These are phyloP conservation scores for Cruciata laevipes DNA, from an alignment of 257 asterid species.

Conservation along the genomic window DNA sequence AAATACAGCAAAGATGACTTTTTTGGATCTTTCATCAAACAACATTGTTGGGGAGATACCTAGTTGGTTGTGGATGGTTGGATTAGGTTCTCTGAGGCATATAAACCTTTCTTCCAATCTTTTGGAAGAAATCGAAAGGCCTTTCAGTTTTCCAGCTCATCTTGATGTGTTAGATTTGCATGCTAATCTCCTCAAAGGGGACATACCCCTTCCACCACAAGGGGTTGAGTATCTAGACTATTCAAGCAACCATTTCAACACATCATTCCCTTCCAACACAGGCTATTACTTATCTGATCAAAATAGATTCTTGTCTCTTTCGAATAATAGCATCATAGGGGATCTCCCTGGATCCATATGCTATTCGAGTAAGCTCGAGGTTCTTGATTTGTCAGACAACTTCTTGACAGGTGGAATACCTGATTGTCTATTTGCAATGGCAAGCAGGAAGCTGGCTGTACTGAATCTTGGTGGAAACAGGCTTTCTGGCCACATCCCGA, in stretches of 20 bases:
- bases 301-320: too few species aligned
- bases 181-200: too few species aligned
- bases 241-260: too few species aligned
- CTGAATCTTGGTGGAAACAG: constrained; percentile 30
- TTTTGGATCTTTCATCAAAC: constrained; percentile 34
- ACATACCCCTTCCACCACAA: too few species aligned
- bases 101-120: constrained; percentile 32
- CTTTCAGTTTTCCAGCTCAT: too few species aligned
- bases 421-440: constrained; percentile 17
- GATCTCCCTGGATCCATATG: constrained; percentile 38
- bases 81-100: neutral
- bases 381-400: constrained; percentile 44
- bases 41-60: constrained; percentile 29
- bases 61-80: constrained; percentile 33
- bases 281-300: too few species aligned
- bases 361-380: constrained; percentile 18
- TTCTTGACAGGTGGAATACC: constrained; percentile 34
- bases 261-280: too few species aligned
- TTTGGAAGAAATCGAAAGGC: constrained; percentile 17
- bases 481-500: constrained; percentile 31
- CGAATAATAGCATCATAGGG: too few species aligned
- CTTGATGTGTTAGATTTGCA: too few species aligned
- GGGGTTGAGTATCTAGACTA: too few species aligned
- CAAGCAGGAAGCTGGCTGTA: constrained; percentile 11
- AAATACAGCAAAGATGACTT: constrained; percentile 3